phyloP scores from a whole-genome alignment of 75 land plant genomes.

The Chamaecyparis obtusa region DNA sequence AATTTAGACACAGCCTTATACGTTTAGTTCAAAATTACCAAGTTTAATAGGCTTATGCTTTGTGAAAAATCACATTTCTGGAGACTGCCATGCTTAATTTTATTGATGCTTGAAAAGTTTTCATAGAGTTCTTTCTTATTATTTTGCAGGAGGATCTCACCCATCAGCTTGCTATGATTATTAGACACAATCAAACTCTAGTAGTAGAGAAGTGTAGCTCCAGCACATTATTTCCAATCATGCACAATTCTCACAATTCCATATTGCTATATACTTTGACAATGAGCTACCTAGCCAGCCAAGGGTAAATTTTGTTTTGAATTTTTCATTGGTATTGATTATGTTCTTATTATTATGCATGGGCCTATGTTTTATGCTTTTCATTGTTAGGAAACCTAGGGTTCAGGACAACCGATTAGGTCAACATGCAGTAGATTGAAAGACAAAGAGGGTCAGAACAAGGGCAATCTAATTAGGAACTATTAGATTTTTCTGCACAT shows the following conservation, averaged over 20 bases:
- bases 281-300: slow-evolving; percentile 98
- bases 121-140: no score
- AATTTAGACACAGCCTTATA: neutral
- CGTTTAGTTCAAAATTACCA: neutral
- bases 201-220: no score
- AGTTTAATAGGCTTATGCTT: neutral
- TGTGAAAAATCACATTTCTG: neutral
- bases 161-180: no score
- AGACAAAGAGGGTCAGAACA: slow-evolving; percentile 93
- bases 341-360: neutral
- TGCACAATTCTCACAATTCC: no score
- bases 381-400: slow-evolving; percentile 72
- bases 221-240: no score
- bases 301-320: slow-evolving; percentile 50
- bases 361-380: neutral
- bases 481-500: slow-evolving; percentile 93
- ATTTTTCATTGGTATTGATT: neutral
- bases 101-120: no score
- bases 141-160: no score
- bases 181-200: no score
- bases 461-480: slow-evolving; percentile 96
- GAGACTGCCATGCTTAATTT: neutral
- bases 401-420: slow-evolving; percentile 83
- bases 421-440: slow-evolving; percentile 84
- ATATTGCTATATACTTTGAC: slow-evolving; percentile 79